phyloP scores from a whole-genome alignment of 164 flowering plant genomes.

The Amborella trichopoda region DNA sequence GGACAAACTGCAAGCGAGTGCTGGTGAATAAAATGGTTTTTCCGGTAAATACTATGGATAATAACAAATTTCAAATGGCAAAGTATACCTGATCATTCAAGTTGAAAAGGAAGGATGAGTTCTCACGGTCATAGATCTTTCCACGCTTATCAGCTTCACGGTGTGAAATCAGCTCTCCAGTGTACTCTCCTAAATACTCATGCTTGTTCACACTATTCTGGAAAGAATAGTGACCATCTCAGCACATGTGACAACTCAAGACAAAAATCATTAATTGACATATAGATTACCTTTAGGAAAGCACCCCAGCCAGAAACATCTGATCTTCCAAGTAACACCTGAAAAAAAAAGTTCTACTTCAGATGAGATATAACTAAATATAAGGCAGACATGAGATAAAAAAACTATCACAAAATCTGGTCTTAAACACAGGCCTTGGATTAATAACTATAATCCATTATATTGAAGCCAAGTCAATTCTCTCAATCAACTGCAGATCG shows the following conservation, averaged over 20 bases:
- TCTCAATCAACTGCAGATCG: background rate
- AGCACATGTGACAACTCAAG: constrained; percentile 2
- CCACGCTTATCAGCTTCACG: constrained; percentile 99
- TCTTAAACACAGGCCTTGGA: too few relatives aligned
- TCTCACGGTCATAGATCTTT: constrained; percentile 96
- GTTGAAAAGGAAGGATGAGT: constrained; percentile 95
- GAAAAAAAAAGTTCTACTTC: constrained; percentile 11
- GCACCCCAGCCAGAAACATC: constrained; percentile 99
- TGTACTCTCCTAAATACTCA: constrained; percentile 96
- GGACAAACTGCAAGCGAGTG: constrained; percentile 65
- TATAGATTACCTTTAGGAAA: constrained; percentile 67
- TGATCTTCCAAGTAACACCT: constrained; percentile 95
- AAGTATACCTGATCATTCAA: constrained; percentile 79
- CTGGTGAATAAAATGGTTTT: background rate
- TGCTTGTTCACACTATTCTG: constrained; percentile 92
- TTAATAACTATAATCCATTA: too few relatives aligned
- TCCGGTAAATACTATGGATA: background rate
- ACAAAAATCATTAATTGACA: background rate
- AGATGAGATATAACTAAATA: too few relatives aligned
- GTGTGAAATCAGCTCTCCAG: constrained; percentile 95
- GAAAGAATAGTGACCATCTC: constrained; percentile 5
- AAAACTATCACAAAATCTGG: too few relatives aligned
- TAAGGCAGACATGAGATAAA: too few relatives aligned
- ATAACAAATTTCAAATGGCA: background rate
- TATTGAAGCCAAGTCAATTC: too few relatives aligned